phyloP scores from a whole-genome alignment of 2,329 filamentous ascomycete species.

The Thermoascus crustaceus region DNA sequence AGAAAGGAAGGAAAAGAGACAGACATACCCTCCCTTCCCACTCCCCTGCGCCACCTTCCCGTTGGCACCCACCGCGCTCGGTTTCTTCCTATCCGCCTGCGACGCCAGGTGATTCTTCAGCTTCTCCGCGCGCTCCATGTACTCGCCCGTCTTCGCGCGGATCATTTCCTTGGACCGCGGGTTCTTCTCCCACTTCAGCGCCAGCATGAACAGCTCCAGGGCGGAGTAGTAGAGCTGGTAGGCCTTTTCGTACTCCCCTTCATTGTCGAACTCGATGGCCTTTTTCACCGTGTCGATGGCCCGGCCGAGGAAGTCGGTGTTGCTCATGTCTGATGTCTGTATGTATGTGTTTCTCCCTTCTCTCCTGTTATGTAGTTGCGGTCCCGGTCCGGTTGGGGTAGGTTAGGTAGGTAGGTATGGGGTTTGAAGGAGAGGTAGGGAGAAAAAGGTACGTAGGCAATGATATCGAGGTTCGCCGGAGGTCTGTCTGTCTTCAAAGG shows the following conservation, averaged over 20 bases:
- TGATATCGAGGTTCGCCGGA: neutral
- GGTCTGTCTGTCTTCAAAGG: constrained; percentile 4
- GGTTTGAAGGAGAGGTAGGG: neutral
- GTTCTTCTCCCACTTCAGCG: constrained; percentile 99
- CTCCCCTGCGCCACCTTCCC: constrained; percentile 43
- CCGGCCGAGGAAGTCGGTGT: constrained; percentile 92
- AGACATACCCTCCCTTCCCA: constrained; percentile 48
- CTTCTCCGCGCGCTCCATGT: constrained; percentile 98
- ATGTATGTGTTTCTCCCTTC: no score
- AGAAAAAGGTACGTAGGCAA: neutral
- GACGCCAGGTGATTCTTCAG: constrained; percentile 83
- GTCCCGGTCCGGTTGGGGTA: no score
- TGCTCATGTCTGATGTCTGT: constrained; percentile 61
- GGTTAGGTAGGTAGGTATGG: neutral
- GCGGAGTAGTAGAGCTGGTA: constrained; percentile 94
- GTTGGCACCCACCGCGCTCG: constrained; percentile 44
- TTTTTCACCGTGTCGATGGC: constrained; percentile 96
- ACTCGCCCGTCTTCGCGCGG: constrained; percentile 85
- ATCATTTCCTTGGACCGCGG: constrained; percentile 96
- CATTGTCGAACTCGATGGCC: constrained; percentile 92
- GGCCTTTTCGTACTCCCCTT: constrained; percentile 92
- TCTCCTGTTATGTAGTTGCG: no score
- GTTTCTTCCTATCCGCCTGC: constrained; percentile 43
- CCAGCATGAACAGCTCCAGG: constrained; percentile 97
- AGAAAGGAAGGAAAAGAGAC: constrained; percentile 5